phyloP scores from a whole-genome alignment of 306 rosid genomes.

The Castanea crenata region DNA sequence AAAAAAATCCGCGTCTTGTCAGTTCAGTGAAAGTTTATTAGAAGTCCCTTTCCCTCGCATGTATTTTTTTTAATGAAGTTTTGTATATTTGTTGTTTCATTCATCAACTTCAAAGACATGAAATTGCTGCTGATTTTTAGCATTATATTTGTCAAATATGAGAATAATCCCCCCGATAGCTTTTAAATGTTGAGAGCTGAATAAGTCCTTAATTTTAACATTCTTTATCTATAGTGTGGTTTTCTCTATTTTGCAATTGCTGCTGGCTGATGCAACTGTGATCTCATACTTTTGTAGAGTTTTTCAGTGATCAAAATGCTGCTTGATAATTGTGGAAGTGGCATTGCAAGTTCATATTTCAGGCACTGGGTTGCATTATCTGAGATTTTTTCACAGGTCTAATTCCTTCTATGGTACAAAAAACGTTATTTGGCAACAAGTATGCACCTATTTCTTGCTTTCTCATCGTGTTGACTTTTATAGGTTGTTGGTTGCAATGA shows the following conservation, averaged over 20 bases:
- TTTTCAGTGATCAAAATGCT: slow-evolving; percentile 70
- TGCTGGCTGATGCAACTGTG: slow-evolving; percentile 22
- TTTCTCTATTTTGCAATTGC: slow-evolving; percentile 1
- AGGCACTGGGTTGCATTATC: slow-evolving; percentile 74
- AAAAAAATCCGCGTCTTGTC: too few species aligned
- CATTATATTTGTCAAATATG: background rate
- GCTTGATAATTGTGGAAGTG: slow-evolving; percentile 58
- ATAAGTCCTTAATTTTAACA: background rate
- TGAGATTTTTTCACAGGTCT: slow-evolving; percentile 81
- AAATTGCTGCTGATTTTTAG: background rate
- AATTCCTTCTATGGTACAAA: slow-evolving; percentile 22
- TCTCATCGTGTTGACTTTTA: slow-evolving; percentile 35
- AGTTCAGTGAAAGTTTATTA: too few species aligned
- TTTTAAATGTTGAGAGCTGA: background rate
- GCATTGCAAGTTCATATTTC: slow-evolving; percentile 48
- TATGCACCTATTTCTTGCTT: slow-evolving; percentile 22
- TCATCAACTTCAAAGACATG: background rate
- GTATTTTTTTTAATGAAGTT: background rate
- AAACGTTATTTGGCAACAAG: slow-evolving; percentile 7
- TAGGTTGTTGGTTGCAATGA: slow-evolving; percentile 66
- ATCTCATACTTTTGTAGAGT: slow-evolving; percentile 52
- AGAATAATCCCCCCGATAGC: background rate
- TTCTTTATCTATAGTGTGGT: background rate
- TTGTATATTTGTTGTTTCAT: background rate
- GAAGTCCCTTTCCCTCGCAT: background rate